Evolutionary conservation across 1,284 basidiomycete species (phyloP).

Genomic region (Fistulina hepatica): DNA sequence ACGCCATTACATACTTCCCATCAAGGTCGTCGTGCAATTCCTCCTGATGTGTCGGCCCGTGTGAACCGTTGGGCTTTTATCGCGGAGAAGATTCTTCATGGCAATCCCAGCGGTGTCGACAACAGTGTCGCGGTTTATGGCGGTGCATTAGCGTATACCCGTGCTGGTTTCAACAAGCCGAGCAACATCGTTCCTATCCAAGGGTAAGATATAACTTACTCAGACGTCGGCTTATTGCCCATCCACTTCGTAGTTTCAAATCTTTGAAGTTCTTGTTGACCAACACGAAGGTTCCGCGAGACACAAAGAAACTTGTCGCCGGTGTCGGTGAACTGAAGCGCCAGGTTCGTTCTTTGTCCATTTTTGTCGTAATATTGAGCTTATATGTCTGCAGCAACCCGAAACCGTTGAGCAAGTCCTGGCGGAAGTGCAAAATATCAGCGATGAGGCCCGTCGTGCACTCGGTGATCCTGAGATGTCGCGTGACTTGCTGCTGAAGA

Average conservation of each 20-base stretch:
- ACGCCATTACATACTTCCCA: constrained; percentile 54
- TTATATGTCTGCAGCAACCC: constrained; percentile 49
- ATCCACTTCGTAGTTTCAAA: constrained; percentile 29
- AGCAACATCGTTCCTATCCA: constrained; percentile 78
- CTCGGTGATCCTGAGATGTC: constrained; percentile 65
- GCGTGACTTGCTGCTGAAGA: constrained; percentile 49
- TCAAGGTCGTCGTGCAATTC: constrained; percentile 53
- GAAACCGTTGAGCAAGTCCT: constrained; percentile 67
- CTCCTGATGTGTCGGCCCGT: constrained; percentile 52
- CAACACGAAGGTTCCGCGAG: constrained; percentile 85
- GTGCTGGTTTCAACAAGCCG: constrained; percentile 65
- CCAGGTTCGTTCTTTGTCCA: constrained; percentile 35
- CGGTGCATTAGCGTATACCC: constrained; percentile 86
- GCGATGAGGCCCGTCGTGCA: constrained; percentile 68
- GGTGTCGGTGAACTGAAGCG: constrained; percentile 69
- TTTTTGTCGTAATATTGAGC: constrained; percentile 9
- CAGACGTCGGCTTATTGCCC: constrained; percentile 12
- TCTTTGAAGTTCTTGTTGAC: constrained; percentile 75
- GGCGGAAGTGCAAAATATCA: constrained; percentile 70
- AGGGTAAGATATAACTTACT: constrained; percentile 48
- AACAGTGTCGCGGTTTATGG: constrained; percentile 93
- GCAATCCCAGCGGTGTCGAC: constrained; percentile 96
- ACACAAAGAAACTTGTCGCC: constrained; percentile 92
- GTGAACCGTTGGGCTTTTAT: constrained; percentile 94
- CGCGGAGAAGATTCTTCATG: constrained; percentile 93